Evolutionary conservation across 352 stramenopile species (phyloP).

Genomic region (Thraustochytrium striatum): DNA sequence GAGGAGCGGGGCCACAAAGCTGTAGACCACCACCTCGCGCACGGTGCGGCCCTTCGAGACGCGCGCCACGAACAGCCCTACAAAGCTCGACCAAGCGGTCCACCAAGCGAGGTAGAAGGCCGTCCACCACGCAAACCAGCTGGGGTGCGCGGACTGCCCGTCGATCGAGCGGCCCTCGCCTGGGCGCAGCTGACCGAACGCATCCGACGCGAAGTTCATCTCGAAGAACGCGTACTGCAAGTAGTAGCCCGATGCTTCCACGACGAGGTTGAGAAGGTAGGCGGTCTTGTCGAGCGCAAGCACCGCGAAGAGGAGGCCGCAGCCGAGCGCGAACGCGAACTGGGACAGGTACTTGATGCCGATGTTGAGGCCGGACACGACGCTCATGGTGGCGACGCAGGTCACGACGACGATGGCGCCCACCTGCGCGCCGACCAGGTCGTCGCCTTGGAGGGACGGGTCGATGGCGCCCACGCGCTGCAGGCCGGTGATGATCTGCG

Average conservation of each 20-base stretch:
- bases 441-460: neutral
- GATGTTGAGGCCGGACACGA: slow-evolving; percentile 57
- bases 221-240: slow-evolving; percentile 56
- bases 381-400: slow-evolving; percentile 53
- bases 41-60: slow-evolving; percentile 59
- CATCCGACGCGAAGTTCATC: slow-evolving; percentile 57
- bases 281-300: slow-evolving; percentile 59
- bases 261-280: slow-evolving; percentile 57
- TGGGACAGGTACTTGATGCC: slow-evolving; percentile 58
- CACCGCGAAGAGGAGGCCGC: slow-evolving; percentile 52
- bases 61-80: slow-evolving; percentile 59
- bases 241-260: slow-evolving; percentile 57
- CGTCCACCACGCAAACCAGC: slow-evolving; percentile 58
- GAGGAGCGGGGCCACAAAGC: slow-evolving; percentile 50
- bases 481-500: slow-evolving; percentile 55
- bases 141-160: slow-evolving; percentile 45
- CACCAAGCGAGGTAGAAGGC: slow-evolving; percentile 63
- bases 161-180: slow-evolving; percentile 55
- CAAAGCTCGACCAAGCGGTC: slow-evolving; percentile 59
- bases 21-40: slow-evolving; percentile 53
- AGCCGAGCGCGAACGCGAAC: slow-evolving; percentile 55
- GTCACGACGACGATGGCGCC: slow-evolving; percentile 58
- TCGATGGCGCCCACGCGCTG: slow-evolving; percentile 48
- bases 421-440: slow-evolving; percentile 17
- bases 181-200: slow-evolving; percentile 54